Evolutionary conservation across 331 rosid species (phyloP).

Genomic region (Pyracantha coccinea): DNA sequence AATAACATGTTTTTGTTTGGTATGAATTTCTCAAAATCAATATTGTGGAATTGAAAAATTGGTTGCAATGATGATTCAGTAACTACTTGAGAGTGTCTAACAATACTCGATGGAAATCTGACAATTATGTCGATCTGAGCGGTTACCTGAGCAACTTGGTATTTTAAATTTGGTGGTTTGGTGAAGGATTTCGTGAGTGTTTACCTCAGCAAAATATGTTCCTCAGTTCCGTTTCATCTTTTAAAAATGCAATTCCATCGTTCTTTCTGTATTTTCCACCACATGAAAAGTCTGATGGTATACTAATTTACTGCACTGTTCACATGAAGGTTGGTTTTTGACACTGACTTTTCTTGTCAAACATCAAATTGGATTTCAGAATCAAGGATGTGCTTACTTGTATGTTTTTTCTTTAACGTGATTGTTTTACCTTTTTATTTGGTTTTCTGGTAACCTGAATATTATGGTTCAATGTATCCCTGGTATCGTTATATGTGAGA

Average conservation of each 20-base stretch:
- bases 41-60: not conserved
- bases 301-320: not conserved
- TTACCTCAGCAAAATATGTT: slow-evolving; percentile 46
- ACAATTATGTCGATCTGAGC: slow-evolving; percentile 34
- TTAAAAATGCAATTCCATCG: not conserved
- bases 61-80: slow-evolving; percentile 53
- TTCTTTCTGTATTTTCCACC: not conserved
- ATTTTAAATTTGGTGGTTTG: not conserved
- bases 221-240: not conserved
- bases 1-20: not conserved
- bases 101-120: slow-evolving; percentile 43
- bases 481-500: not conserved
- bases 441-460: not conserved
- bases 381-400: not conserved
- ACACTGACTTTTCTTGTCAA: not conserved
- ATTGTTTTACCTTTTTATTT: not conserved
- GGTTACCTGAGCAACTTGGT: not conserved
- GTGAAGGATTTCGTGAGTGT: slow-evolving; percentile 37
- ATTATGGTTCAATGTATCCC: not conserved
- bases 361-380: not conserved
- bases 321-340: not conserved
- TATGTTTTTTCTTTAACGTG: not conserved
- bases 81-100: slow-evolving; percentile 36
- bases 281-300: not conserved
- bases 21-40: not conserved